Evolutionary conservation across 2,329 filamentous ascomycete genomes (phyloP).

Genomic region (Penicillium glabrum): DNA sequence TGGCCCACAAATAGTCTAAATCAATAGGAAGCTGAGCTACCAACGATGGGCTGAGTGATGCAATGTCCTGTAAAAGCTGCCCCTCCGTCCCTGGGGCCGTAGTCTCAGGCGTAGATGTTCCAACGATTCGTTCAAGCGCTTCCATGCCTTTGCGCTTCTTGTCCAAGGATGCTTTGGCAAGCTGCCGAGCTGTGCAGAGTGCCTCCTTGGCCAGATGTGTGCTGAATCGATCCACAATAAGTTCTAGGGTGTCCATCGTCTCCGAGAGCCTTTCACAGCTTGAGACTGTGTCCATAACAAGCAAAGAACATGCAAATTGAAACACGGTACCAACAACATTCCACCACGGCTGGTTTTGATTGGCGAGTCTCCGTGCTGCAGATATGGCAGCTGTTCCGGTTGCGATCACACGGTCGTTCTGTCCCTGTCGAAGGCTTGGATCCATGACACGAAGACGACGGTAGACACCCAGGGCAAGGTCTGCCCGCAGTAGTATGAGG

Average conservation of each 20-base stretch:
- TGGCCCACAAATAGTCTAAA: slow-evolving; percentile 12
- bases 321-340: slow-evolving; percentile 44
- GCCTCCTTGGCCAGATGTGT: slow-evolving; percentile 20
- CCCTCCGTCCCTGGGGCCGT: background rate
- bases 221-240: slow-evolving; percentile 37
- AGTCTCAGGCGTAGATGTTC: slow-evolving; percentile 1
- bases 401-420: slow-evolving; percentile 36
- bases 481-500: slow-evolving; percentile 28
- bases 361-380: slow-evolving; percentile 35
- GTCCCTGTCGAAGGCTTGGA: slow-evolving; percentile 36
- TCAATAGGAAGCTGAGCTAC: slow-evolving; percentile 10
- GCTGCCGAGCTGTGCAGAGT: slow-evolving; percentile 11
- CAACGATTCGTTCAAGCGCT: slow-evolving; percentile 10
- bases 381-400: slow-evolving; percentile 35
- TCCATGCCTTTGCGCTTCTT: slow-evolving; percentile 16
- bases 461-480: slow-evolving; percentile 38
- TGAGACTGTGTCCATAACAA: slow-evolving; percentile 41
- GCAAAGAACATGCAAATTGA: slow-evolving; percentile 43
- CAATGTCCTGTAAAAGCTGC: slow-evolving; percentile 3
- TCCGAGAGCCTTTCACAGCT: slow-evolving; percentile 36
- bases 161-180: slow-evolving; percentile 13
- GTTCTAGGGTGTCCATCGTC: slow-evolving; percentile 39
- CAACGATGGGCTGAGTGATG: slow-evolving; percentile 3
- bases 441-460: slow-evolving; percentile 43
- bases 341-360: slow-evolving; percentile 44